These are phyloP conservation scores for Penicillium sp. DNA, from an alignment of 2,329 filamentous ascomycete species.

Conservation along the genomic window DNA sequence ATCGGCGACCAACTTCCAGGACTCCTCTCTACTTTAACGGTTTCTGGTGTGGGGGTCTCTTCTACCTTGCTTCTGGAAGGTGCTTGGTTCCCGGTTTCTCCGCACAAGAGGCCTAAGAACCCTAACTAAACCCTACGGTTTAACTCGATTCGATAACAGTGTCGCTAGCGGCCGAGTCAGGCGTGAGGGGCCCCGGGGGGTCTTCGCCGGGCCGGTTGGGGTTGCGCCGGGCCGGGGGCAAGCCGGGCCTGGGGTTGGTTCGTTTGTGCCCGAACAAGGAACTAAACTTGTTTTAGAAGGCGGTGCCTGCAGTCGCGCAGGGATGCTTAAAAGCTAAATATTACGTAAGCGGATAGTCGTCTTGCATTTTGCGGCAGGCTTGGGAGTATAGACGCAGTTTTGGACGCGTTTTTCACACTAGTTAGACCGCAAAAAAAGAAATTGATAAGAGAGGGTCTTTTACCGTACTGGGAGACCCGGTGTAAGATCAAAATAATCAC, in stretches of 20 bases:
- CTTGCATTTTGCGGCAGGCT: background rate
- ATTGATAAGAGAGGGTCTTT: background rate
- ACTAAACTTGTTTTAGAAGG: background rate
- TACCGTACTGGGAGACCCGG: background rate
- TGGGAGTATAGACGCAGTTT: background rate
- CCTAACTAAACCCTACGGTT: background rate
- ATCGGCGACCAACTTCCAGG: background rate
- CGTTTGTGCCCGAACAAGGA: background rate
- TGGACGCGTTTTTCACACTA: background rate
- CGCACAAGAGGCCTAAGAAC: background rate
- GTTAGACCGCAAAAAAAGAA: background rate
- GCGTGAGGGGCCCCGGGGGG: constrained; percentile 5
- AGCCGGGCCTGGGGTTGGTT: constrained; percentile 4
- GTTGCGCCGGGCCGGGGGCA: background rate
- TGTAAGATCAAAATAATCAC: background rate
- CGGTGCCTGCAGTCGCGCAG: constrained; percentile 3
- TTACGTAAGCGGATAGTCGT: constrained; percentile 1
- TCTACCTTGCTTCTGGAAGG: constrained; percentile 6
- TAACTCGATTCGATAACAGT: background rate
- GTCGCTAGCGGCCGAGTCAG: background rate
- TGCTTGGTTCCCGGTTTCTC: constrained; percentile 1
- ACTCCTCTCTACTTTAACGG: background rate
- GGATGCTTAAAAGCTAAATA: background rate
- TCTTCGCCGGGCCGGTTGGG: background rate
- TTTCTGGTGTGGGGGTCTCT: background rate